A percentile compares a stretch with the other conserved stretches of the same genome.
Conservation (phyloP, 208 protist species). For the Trypanosoma scelopori region DNA sequence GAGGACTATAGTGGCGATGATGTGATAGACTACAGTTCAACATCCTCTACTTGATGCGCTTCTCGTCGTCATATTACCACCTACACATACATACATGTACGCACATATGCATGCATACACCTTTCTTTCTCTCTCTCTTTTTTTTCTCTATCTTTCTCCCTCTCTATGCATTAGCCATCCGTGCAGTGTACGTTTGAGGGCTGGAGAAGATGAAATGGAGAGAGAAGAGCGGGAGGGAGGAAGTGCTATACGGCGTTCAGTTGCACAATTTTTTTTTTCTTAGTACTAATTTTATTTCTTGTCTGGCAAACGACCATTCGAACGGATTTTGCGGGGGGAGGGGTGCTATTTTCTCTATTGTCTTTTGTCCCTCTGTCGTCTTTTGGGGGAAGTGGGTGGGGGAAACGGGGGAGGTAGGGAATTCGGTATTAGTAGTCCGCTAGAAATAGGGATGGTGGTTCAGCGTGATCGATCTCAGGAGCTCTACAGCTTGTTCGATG, state of each 20-base stretch:
- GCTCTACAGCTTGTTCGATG: constrained; percentile 35
- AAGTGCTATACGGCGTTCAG: no score
- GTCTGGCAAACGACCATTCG: no score
- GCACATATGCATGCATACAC: constrained; percentile 5
- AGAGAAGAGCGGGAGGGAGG: no score
- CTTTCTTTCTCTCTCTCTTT: constrained; percentile 5
- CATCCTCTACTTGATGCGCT: constrained; percentile 22
- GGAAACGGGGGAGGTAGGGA: background rate
- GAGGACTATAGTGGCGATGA: constrained; percentile 22
- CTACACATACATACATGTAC: background rate
- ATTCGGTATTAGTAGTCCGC: background rate
- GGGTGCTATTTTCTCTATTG: no score
- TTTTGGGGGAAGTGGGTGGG: no score
- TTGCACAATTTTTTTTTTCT: no score
- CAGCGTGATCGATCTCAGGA: constrained; percentile 39
- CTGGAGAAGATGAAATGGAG: no score
- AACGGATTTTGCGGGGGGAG: no score
- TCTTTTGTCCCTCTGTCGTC: constrained; percentile 5
- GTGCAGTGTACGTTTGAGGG: no score
- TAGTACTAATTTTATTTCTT: no score
- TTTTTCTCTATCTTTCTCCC: background rate
- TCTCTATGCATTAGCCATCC: background rate
- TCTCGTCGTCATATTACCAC: no score
- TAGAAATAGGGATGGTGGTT: constrained; percentile 26
- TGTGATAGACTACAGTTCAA: constrained; percentile 7